Conservation (phyloP, 2,329 filamentous ascomycete genomes). For the Fonsecaea monophora region DNA sequence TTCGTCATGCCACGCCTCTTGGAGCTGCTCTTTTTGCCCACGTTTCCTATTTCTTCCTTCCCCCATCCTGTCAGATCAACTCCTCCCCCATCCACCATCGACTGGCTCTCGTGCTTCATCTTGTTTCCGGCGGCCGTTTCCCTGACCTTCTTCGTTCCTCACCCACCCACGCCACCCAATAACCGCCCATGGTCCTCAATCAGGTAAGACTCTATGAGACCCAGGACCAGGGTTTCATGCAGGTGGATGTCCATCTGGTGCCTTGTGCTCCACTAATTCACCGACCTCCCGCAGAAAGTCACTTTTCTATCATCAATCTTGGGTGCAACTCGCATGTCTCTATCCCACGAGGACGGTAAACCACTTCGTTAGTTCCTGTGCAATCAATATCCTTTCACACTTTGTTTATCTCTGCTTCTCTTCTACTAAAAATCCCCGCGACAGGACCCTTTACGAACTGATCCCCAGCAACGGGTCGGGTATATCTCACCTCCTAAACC, state of each 20-base stretch:
- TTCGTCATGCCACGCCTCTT: neutral
- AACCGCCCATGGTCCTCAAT: constrained; percentile 27
- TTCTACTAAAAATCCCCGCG: neutral
- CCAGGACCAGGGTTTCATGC: constrained; percentile 22
- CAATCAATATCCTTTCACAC: constrained; percentile 10
- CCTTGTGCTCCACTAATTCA: constrained; percentile 12
- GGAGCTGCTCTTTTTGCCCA: constrained; percentile 7
- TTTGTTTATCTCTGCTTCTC: neutral
- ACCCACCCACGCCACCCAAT: constrained; percentile 24
- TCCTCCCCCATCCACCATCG: neutral
- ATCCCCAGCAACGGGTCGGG: neutral
- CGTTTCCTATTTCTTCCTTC: neutral
- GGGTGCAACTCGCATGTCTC: neutral
- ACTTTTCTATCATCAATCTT: constrained; percentile 9
- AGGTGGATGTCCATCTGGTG: neutral
- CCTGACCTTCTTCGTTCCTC: constrained; percentile 17
- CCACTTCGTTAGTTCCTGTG: constrained; percentile 2
- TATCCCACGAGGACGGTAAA: constrained; percentile 12
- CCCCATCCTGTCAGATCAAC: constrained; percentile 6
- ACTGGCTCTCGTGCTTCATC: constrained; percentile 14
- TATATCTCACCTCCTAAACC: constrained; percentile 6
- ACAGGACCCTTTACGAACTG: neutral
- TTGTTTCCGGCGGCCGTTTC: constrained; percentile 15
- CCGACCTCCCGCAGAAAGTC: neutral
- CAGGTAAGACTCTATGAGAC: constrained; percentile 27